Evolutionary conservation across 768 basidiomycete genomes (phyloP), one percentile per base, ranked within the genome.

Genomic region (Dentipellis sp.): DNA sequence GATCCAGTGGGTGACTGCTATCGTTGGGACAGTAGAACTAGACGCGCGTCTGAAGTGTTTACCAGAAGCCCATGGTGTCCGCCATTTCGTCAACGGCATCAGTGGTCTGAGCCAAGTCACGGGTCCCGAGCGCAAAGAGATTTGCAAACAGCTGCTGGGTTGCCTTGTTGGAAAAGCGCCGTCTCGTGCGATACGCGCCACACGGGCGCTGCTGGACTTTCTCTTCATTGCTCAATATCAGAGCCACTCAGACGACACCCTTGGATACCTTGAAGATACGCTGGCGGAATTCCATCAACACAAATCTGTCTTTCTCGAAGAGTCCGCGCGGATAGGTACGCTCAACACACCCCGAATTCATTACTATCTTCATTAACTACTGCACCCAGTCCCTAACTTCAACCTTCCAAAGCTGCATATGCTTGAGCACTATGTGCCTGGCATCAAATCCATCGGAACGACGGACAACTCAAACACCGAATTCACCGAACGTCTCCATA

Each of bases 231-330:
- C 29, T 3, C 29, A 29, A 29, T 29, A 29, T 6, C 3, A 29
- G 6, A 29, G 3, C 29, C 29, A 29, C 6, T 29, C 29, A 6
- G 57, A 61, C 1, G 50, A 61, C 12, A 71, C 69, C 0, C 66
- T 77, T 0, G 17, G 42, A 0, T 35, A 50, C 3, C 53, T 79
- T 0, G 48, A 66, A 1, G 53, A 62, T 0, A 62, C 68, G 0
- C 65, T 75, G 0, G 14, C 56, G 1, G 14, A 17, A 4, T 78
- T 78, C 57, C 75, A 78, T 57, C 35, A 51, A 3, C 62, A 73
- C 61, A 76, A 75, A 52, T 40, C 59, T 11, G 61, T 71, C 1
- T 74, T 77, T 54, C 46, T 74, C 29, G 62, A 66, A 16, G 58
- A 71, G 14, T 14, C 5, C 68, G 68, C 1, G 66, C 71, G 19